Evolutionary conservation across 129 eudicot species (phyloP), one percentile per base, ranked within the genome.

Genomic region (Lonicera japonica): DNA sequence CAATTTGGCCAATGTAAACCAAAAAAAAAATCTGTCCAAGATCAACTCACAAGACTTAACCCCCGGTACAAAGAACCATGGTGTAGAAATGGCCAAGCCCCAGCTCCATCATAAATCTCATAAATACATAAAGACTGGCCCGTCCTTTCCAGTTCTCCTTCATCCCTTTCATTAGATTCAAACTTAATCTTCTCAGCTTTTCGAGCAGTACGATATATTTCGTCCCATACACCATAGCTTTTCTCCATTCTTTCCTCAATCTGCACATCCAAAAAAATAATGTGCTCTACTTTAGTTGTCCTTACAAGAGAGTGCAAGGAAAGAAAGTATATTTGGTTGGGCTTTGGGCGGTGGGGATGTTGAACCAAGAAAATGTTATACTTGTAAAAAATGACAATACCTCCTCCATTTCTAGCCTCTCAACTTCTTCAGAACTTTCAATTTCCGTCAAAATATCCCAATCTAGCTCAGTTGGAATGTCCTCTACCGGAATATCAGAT

Each of bases 41-140:
- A 59, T 61, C 22, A 76, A 74, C 96, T 84, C 69, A 92, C 98
- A 39, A 92, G 91, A 73, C 96, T 92, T 71, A 87, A 69, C 51
- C 98, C 98, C 74, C 98, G 98, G 65, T 92, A 92, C 64, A 87
- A 67, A 38, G 98, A 92, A 74, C 98, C 98, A 80, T 92, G 96
- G 86, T 92, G 98, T 64, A 92, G 75, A 75, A 87, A 87, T 50
- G 95, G 91, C 98, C 98, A 92, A 61, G 91, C 89, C 38, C 98
- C 98, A 23, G 96, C 86, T 73, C 98, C 96, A 55, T 68, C 65
- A 59, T 92, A 92, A 40, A 87, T 78, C 79, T 92, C 98, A 55
- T 92, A 92, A 51, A 92, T 88, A 86, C 96, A 87, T 48, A 92
- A 29, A 70, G 88, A 82, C 76, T 85, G 96, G 58, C 98, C 96